A percentile compares a stretch with the other conserved stretches of the same genome.
Evolutionary conservation across 2,329 filamentous ascomycete genomes (phyloP).

Genomic region (Incumbomyces delicatus): DNA sequence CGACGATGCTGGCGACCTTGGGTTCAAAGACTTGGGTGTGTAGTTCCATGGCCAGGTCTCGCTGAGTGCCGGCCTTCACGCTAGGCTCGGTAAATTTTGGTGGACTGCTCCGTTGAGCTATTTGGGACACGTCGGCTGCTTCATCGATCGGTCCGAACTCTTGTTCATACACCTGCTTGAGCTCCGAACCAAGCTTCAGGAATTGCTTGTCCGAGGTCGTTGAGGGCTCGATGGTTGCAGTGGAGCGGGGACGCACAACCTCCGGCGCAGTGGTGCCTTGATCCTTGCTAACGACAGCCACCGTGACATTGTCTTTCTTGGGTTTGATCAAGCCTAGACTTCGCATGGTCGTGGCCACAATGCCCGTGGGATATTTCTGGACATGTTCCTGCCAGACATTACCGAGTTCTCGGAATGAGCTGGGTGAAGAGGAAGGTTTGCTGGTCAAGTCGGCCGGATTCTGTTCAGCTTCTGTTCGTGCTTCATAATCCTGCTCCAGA

Average conservation of each 20-base stretch:
- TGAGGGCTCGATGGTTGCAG: background rate
- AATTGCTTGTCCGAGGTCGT: slow-evolving; percentile 8
- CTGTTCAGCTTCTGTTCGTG: slow-evolving; percentile 11
- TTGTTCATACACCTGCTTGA: slow-evolving; percentile 20
- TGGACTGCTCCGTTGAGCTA: background rate
- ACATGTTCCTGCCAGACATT: slow-evolving; percentile 15
- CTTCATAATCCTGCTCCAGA: slow-evolving; percentile 20
- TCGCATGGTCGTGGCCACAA: slow-evolving; percentile 20
- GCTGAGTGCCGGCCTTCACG: slow-evolving; percentile 16
- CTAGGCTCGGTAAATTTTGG: slow-evolving; percentile 7
- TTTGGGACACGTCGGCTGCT: background rate
- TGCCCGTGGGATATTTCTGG: slow-evolving; percentile 16
- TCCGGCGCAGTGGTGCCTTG: background rate
- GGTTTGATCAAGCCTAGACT: slow-evolving; percentile 10
- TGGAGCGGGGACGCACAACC: background rate
- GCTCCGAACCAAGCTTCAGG: slow-evolving; percentile 12
- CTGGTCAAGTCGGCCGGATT: slow-evolving; percentile 1
- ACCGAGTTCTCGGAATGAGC: background rate
- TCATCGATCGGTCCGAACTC: slow-evolving; percentile 17
- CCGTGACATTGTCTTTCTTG: slow-evolving; percentile 7
- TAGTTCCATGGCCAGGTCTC: slow-evolving; percentile 14
- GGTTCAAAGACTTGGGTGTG: slow-evolving; percentile 18
- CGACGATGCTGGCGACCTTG: slow-evolving; percentile 13
- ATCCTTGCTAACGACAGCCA: background rate
- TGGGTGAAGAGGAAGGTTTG: background rate